Percentiles rank a stretch among this genome's conserved stretches.
Evolutionary conservation across 2,329 filamentous ascomycete species (phyloP).

Genomic region (Gremmenia infestans): DNA sequence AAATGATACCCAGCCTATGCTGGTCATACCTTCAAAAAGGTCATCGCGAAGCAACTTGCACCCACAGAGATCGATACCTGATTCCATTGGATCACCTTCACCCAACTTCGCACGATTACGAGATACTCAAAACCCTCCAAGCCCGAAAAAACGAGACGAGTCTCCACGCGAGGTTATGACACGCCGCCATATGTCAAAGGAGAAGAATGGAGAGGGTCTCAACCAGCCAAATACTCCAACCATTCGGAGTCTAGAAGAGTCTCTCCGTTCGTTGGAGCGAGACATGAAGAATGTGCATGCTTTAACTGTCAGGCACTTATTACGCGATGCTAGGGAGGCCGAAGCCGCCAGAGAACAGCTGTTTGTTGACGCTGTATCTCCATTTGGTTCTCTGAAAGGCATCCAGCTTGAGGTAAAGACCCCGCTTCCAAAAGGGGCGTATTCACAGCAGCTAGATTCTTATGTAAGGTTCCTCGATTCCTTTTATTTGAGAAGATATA

Average conservation of each 20-base stretch:
- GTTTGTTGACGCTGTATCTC: conserved; percentile 16
- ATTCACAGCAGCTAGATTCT: conserved; percentile 3
- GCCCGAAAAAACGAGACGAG: not conserved
- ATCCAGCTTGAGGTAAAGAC: conserved; percentile 4
- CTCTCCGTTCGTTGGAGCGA: conserved; percentile 8
- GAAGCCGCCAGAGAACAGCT: not conserved
- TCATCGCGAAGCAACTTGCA: not conserved
- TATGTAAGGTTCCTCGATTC: conserved; percentile 7
- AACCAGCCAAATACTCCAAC: not conserved
- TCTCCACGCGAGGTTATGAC: not conserved
- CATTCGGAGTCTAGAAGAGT: conserved; percentile 1
- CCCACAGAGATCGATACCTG: not conserved
- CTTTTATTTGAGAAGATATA: not conserved
- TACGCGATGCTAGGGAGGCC: conserved; percentile 13
- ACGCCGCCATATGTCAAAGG: not conserved
- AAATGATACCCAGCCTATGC: not conserved
- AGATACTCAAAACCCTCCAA: not conserved
- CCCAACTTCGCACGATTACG: not conserved
- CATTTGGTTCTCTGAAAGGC: conserved; percentile 18
- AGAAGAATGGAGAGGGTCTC: not conserved
- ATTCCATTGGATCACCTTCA: not conserved
- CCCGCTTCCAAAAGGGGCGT: conserved; percentile 1
- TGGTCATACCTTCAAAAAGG: not conserved
- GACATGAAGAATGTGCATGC: conserved; percentile 16
- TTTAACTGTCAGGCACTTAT: conserved; percentile 10